Evolutionary conservation across 306 rosid genomes (phyloP).

Genomic region (Elaeagnus macrophylla): DNA sequence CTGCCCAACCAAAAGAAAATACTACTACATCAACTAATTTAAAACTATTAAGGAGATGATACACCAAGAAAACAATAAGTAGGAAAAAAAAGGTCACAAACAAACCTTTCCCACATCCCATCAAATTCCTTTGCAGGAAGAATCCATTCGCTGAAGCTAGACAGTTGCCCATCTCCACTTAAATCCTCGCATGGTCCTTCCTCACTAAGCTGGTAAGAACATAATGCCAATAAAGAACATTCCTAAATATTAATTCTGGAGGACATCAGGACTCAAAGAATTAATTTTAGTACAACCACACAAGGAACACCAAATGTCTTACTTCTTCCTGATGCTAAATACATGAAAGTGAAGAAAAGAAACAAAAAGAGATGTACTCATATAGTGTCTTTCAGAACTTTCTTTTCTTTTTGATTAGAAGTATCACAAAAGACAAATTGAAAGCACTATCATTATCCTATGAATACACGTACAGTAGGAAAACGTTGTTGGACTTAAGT

Average conservation of each 20-base stretch:
- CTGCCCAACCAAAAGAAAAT: slow-evolving; percentile 37
- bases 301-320: too few species aligned
- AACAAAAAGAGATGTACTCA: too few species aligned
- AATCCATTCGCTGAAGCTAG: slow-evolving; percentile 91
- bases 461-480: too few species aligned
- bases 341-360: too few species aligned
- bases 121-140: slow-evolving; percentile 96
- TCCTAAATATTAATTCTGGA: neutral
- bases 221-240: slow-evolving; percentile 9
- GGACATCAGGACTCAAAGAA: neutral
- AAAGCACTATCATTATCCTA: too few species aligned
- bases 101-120: slow-evolving; percentile 98
- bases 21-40: slow-evolving; percentile 13
- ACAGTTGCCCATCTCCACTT: slow-evolving; percentile 74
- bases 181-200: slow-evolving; percentile 92
- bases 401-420: too few species aligned
- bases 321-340: too few species aligned
- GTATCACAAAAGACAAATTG: too few species aligned
- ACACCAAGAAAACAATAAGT: too few species aligned
- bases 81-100: slow-evolving; percentile 14
- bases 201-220: slow-evolving; percentile 64
- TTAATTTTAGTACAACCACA: neutral
- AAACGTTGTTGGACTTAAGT: too few species aligned
- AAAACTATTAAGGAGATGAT: slow-evolving; percentile 9
- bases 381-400: too few species aligned